Conservation (phyloP, 257 asterid species). For the Jacaranda copaia region DNA sequence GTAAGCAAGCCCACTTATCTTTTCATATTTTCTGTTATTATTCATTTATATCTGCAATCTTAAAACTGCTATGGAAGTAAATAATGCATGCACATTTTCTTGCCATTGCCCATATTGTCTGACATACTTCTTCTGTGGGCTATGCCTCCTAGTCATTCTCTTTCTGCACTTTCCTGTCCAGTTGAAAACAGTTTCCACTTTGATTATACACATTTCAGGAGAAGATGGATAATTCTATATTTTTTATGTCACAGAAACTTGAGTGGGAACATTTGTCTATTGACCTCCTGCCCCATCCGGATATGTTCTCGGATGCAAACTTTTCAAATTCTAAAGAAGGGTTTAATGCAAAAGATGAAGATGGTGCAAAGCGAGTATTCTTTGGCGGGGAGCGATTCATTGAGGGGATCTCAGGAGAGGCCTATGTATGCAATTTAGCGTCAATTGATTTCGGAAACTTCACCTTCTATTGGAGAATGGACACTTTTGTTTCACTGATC, state of each 20-base stretch:
- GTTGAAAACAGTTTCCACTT: constrained; percentile 9
- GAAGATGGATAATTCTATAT: constrained; percentile 30
- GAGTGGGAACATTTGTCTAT: constrained; percentile 94
- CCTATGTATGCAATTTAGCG: constrained; percentile 66
- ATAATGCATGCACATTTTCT: constrained; percentile 13
- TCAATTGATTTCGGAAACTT: constrained; percentile 31
- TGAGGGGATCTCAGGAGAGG: constrained; percentile 98
- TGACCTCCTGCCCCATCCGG: constrained; percentile 99
- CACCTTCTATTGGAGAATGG: constrained; percentile 30
- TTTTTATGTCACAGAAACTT: constrained; percentile 73
- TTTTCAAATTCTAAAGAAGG: constrained; percentile 64
- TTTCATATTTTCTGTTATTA: constrained; percentile 30
- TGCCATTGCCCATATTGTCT: constrained; percentile 2
- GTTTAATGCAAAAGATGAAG: constrained; percentile 78
- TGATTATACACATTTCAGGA: constrained; percentile 21
- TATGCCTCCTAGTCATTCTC: constrained; percentile 5
- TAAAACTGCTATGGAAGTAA: constrained; percentile 14
- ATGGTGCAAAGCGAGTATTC: constrained; percentile 97
- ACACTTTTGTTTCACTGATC: constrained; percentile 27
- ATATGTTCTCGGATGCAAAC: constrained; percentile 83
- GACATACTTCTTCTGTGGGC: constrained; percentile 23
- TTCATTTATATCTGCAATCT: constrained; percentile 28
- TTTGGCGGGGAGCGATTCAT: constrained; percentile 97
- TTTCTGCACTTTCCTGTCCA: constrained; percentile 12
- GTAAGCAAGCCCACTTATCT: constrained; percentile 50